These are phyloP conservation scores for Ophiosphaerella narmari DNA, from an alignment of 2,329 filamentous ascomycete species.

Conservation along the genomic window DNA sequence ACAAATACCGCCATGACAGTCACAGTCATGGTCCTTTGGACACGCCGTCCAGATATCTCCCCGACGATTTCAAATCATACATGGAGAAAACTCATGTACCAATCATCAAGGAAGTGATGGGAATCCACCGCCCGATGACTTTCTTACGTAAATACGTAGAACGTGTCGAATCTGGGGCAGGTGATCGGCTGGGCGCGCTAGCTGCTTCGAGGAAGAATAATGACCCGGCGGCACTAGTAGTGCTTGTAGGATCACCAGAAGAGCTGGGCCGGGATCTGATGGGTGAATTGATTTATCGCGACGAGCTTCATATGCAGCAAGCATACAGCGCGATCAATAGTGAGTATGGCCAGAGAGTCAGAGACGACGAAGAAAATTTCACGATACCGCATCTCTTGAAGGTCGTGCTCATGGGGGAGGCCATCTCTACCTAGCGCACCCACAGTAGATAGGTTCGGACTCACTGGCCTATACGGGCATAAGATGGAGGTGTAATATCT, in stretches of 20 bases:
- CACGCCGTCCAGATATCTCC: slow-evolving; percentile 22
- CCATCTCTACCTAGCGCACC: background rate
- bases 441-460: no score
- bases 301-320: slow-evolving; percentile 31
- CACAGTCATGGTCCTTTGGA: slow-evolving; percentile 19
- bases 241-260: slow-evolving; percentile 22
- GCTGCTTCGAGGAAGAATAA: slow-evolving; percentile 13
- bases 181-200: slow-evolving; percentile 21
- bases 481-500: no score
- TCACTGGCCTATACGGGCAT: no score
- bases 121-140: slow-evolving; percentile 8
- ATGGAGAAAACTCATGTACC: slow-evolving; percentile 22
- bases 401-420: slow-evolving; percentile 19
- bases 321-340: slow-evolving; percentile 20
- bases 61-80: slow-evolving; percentile 20
- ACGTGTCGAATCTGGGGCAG: slow-evolving; percentile 19
- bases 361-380: slow-evolving; percentile 28
- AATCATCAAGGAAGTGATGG: slow-evolving; percentile 22
- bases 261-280: slow-evolving; percentile 27
- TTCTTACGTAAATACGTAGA: slow-evolving; percentile 17
- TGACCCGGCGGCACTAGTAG: slow-evolving; percentile 17
- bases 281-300: slow-evolving; percentile 25
- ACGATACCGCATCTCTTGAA: slow-evolving; percentile 15
- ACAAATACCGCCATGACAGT: slow-evolving; percentile 10
- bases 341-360: slow-evolving; percentile 16